Percentiles rank a stretch among this genome's conserved stretches.
These are phyloP conservation scores for Leishmania braziliensis DNA, from an alignment of 208 protist genomes.

Conservation along the genomic window DNA sequence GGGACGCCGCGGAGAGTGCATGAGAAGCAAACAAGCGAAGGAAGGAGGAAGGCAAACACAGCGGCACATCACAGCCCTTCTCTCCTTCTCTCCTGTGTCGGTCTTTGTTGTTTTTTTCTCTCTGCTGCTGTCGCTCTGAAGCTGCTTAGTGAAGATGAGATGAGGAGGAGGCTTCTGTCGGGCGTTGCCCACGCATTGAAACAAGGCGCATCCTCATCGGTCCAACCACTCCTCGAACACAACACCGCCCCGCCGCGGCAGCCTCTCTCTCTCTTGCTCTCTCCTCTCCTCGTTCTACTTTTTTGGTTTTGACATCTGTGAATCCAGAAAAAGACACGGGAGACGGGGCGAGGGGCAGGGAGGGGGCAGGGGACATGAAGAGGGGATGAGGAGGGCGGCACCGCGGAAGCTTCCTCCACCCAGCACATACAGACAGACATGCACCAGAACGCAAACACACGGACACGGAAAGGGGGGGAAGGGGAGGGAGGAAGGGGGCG, in stretches of 20 bases:
- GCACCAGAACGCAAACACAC: neutral
- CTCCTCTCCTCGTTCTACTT: too few relatives aligned
- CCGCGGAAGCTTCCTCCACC: neutral
- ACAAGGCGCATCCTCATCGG: neutral
- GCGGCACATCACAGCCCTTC: neutral
- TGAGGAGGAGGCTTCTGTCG: neutral
- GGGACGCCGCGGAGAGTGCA: neutral
- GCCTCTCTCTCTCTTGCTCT: neutral
- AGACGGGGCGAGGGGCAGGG: neutral
- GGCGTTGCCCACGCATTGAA: neutral
- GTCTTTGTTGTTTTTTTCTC: neutral
- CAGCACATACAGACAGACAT: neutral
- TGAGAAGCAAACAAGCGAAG: neutral
- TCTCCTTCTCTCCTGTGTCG: neutral
- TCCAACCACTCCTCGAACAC: neutral
- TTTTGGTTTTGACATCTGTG: neutral
- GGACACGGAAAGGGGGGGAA: conserved; percentile 1
- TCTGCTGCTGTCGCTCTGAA: neutral
- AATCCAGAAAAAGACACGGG: neutral
- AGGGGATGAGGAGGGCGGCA: neutral
- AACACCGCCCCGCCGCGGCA: neutral
- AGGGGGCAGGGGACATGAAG: neutral
- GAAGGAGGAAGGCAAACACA: neutral
- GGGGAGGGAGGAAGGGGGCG: neutral
- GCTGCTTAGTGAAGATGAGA: neutral